Conservation (phyloP, 208 protist species). For the Acanthamoeba lenticulata region DNA sequence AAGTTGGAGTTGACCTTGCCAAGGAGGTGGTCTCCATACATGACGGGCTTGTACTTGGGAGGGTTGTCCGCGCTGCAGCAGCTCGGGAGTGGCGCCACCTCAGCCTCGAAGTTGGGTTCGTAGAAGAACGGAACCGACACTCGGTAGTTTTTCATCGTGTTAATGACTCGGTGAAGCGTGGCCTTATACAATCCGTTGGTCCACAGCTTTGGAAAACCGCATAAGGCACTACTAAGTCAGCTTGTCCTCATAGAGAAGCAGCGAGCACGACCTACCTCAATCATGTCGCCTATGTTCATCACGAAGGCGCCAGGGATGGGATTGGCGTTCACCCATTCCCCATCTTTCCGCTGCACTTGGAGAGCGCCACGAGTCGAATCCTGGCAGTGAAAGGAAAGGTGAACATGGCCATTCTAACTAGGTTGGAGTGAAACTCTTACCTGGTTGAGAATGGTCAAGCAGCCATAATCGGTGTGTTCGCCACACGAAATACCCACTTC, state of each 20-base stretch:
- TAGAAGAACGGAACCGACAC: slow-evolving; percentile 36
- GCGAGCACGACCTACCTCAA: slow-evolving; percentile 17
- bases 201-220: slow-evolving; percentile 13
- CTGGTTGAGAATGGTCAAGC: slow-evolving; percentile 64
- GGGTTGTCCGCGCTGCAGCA: background rate
- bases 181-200: slow-evolving; percentile 1
- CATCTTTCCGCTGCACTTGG: slow-evolving; percentile 5
- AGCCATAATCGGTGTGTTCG: slow-evolving; percentile 65
- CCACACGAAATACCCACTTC: slow-evolving; percentile 33
- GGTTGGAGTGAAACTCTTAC: background rate
- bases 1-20: slow-evolving; percentile 16
- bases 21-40: background rate
- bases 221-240: too few relatives aligned
- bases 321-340: slow-evolving; percentile 40
- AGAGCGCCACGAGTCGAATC: slow-evolving; percentile 28
- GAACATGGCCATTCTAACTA: background rate
- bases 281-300: slow-evolving; percentile 56
- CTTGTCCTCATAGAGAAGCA: too few relatives aligned
- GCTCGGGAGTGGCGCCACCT: background rate
- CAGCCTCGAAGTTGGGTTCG: slow-evolving; percentile 19
- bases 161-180: background rate
- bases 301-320: slow-evolving; percentile 63
- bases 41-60: background rate
- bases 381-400: background rate
- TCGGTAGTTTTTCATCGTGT: slow-evolving; percentile 19